Percentiles rank a stretch among this genome's conserved stretches.
These are phyloP conservation scores for Verticillium zaregamsianum DNA, from an alignment of 2,329 filamentous ascomycete genomes.

Conservation along the genomic window DNA sequence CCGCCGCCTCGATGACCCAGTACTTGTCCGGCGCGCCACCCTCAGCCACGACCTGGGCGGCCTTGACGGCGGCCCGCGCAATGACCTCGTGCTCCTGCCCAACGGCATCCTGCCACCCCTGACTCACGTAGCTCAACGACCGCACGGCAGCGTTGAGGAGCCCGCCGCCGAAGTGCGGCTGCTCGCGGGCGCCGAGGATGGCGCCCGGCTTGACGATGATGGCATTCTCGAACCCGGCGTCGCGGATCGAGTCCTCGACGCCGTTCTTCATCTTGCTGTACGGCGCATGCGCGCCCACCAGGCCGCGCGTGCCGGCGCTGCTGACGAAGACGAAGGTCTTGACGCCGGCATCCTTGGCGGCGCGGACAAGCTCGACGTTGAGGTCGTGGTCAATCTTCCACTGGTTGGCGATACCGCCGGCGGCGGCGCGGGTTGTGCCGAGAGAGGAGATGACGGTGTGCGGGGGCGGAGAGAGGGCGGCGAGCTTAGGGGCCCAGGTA, in stretches of 20 bases:
- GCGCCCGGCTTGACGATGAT: conserved; percentile 72
- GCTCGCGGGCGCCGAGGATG: conserved; percentile 67
- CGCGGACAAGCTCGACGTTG: conserved; percentile 72
- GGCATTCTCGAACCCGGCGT: conserved; percentile 70
- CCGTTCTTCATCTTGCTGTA: conserved; percentile 76
- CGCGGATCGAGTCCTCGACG: conserved; percentile 73
- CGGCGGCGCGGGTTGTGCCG: conserved; percentile 72
- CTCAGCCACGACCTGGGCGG: conserved; percentile 52
- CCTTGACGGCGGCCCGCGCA: conserved; percentile 60
- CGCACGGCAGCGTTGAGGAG: conserved; percentile 51
- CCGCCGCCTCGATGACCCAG: conserved; percentile 56
- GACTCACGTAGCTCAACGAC: conserved; percentile 48
- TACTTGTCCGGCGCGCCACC: conserved; percentile 55
- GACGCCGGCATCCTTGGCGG: conserved; percentile 68
- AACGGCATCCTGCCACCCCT: conserved; percentile 57
- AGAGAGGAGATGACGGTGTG: conserved; percentile 71
- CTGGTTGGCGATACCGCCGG: conserved; percentile 74
- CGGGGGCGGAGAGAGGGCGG: conserved; percentile 50
- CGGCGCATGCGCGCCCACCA: conserved; percentile 38
- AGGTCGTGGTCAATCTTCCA: conserved; percentile 86
- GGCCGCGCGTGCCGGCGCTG: conserved; percentile 41
- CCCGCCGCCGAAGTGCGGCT: conserved; percentile 55
- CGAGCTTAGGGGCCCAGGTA: conserved; percentile 62
- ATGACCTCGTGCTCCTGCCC: conserved; percentile 74
- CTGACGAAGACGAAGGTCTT: conserved; percentile 77